These are phyloP conservation scores for Scutellaria galericulata DNA, from an alignment of 257 asterid species.

Conservation along the genomic window DNA sequence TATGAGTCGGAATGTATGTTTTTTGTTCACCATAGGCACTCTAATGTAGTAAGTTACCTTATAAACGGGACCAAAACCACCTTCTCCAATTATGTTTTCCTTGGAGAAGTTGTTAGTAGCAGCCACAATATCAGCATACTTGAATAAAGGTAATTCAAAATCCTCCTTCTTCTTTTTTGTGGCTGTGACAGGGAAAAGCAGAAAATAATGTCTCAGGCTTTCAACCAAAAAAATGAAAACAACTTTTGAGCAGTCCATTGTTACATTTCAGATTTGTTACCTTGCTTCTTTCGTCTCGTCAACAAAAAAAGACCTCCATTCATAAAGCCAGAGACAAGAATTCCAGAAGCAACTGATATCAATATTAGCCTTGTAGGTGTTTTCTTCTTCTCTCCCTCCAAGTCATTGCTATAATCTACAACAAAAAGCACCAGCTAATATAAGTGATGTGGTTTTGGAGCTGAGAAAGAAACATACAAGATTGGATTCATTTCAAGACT, in stretches of 20 bases:
- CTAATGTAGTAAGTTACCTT: constrained; percentile 30
- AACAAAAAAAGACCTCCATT: background rate
- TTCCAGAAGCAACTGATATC: constrained; percentile 4
- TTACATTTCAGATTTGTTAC: background rate
- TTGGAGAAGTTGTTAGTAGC: constrained; percentile 45
- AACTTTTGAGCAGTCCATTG: background rate
- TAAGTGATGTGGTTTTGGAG: background rate
- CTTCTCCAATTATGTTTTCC: constrained; percentile 44
- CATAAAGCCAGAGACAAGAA: constrained; percentile 2
- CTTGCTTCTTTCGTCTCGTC: constrained; percentile 2
- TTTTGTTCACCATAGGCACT: background rate
- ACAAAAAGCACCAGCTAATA: background rate
- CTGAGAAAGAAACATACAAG: background rate
- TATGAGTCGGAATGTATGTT: background rate
- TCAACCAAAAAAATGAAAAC: background rate
- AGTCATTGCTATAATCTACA: background rate
- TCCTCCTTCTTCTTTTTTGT: constrained; percentile 24
- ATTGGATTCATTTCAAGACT: background rate
- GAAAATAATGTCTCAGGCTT: background rate
- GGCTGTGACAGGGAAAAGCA: constrained; percentile 5
- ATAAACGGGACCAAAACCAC: constrained; percentile 53
- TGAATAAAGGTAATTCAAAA: constrained; percentile 43
- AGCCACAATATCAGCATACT: constrained; percentile 30
- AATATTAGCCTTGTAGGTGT: constrained; percentile 4
- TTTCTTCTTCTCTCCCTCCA: constrained; percentile 3